phyloP scores from a whole-genome alignment of 2,329 filamentous ascomycete genomes.

The Ciborinia camelliae region DNA sequence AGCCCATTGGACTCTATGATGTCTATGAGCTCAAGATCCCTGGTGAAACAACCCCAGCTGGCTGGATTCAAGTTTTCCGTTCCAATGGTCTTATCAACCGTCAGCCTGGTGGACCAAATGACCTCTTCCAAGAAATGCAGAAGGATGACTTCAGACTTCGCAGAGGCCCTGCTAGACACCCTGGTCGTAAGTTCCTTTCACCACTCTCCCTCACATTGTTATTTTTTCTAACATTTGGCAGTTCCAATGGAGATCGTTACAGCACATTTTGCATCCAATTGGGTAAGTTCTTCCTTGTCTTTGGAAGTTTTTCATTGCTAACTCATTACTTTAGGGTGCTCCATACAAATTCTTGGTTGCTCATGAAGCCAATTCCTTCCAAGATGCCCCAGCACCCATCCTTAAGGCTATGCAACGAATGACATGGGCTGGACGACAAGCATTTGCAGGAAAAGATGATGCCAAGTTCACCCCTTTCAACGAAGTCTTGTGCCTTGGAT shows the following conservation, averaged over 20 bases:
- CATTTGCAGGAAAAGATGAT: not conserved
- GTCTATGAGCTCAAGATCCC: constrained; percentile 46
- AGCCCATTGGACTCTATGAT: constrained; percentile 32
- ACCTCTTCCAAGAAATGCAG: constrained; percentile 54
- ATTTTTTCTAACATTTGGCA: constrained; percentile 32
- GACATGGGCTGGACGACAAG: constrained; percentile 49
- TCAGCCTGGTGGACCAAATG: constrained; percentile 54
- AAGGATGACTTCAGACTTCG: constrained; percentile 43
- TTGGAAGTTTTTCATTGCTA: constrained; percentile 1
- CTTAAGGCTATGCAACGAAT: constrained; percentile 50
- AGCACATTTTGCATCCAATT: constrained; percentile 51
- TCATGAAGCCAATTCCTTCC: constrained; percentile 50
- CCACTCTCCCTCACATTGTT: not conserved
- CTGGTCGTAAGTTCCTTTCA: constrained; percentile 38
- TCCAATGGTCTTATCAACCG: constrained; percentile 41
- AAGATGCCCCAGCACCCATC: constrained; percentile 47
- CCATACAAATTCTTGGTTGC: constrained; percentile 64
- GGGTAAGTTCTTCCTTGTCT: constrained; percentile 38
- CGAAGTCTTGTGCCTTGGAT: constrained; percentile 57
- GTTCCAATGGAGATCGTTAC: constrained; percentile 45
- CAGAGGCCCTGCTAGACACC: constrained; percentile 20
- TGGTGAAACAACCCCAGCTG: constrained; percentile 36
- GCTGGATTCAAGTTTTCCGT: constrained; percentile 1
- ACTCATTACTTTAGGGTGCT: constrained; percentile 47
- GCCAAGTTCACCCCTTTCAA: constrained; percentile 47